These are phyloP conservation scores for Fusarium sp. DNA, from an alignment of 2,329 filamentous ascomycete species.

Conservation along the genomic window DNA sequence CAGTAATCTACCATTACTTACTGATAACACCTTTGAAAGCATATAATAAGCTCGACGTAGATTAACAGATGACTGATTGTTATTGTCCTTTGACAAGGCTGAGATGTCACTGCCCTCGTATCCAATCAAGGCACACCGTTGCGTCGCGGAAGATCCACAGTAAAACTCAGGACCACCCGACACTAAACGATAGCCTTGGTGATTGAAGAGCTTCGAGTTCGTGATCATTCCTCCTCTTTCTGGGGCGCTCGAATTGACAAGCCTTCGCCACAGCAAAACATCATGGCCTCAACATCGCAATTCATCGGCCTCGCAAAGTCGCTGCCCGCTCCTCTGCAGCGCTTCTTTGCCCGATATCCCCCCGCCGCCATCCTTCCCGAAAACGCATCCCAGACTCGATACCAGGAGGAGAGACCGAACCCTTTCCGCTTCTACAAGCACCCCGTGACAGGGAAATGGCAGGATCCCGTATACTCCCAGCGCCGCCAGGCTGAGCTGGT, in stretches of 20 bases:
- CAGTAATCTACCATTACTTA: background rate
- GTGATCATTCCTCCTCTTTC: conserved; percentile 5
- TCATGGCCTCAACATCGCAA: conserved; percentile 53
- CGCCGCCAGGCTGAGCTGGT: conserved; percentile 91
- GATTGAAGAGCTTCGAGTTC: conserved; percentile 22
- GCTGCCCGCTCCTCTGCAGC: conserved; percentile 80
- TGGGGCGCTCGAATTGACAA: conserved; percentile 29
- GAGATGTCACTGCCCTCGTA: background rate
- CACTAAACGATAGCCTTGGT: conserved; percentile 35
- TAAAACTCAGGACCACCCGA: conserved; percentile 35
- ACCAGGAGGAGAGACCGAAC: conserved; percentile 71
- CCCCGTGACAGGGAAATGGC: conserved; percentile 82
- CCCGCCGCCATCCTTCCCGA: conserved; percentile 70
- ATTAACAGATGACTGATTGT: conserved; percentile 8
- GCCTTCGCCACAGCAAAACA: conserved; percentile 33
- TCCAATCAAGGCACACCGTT: conserved; percentile 27
- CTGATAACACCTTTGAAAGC: background rate
- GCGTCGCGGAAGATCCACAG: conserved; percentile 5
- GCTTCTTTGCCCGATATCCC: conserved; percentile 91
- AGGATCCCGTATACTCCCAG: conserved; percentile 83
- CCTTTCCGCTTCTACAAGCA: conserved; percentile 87
- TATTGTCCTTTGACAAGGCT: conserved; percentile 36
- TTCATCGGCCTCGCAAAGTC: conserved; percentile 72
- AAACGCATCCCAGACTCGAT: conserved; percentile 59
- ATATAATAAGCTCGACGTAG: background rate